Evolutionary conservation across 2,329 filamentous ascomycete species (phyloP).

Genomic region (Coniochaeta prunicola): DNA sequence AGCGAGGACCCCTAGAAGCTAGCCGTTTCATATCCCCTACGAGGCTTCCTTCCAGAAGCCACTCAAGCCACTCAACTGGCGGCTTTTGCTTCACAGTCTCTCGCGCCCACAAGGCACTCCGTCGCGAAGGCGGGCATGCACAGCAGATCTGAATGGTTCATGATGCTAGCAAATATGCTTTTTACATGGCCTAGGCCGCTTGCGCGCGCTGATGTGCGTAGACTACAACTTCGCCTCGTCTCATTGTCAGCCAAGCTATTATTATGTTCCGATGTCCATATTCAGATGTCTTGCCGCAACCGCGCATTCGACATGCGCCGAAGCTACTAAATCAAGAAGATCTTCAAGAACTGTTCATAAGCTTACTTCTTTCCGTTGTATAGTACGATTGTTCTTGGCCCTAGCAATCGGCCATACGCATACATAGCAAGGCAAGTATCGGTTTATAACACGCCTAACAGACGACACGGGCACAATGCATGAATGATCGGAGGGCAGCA

Average conservation of each 20-base stretch:
- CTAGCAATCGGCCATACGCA: no score
- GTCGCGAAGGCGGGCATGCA: not conserved
- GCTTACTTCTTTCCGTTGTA: no score
- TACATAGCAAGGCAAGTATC: no score
- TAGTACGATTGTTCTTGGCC: no score
- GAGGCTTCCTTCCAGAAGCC: not conserved
- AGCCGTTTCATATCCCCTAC: not conserved
- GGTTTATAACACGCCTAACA: no score
- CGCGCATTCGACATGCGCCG: no score
- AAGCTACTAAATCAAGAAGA: no score
- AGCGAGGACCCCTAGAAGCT: not conserved
- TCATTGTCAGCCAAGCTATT: not conserved
- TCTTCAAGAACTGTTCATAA: no score
- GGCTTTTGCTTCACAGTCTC: not conserved
- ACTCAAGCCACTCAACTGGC: conserved; percentile 1
- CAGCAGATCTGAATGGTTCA: not conserved
- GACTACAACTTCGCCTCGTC: not conserved
- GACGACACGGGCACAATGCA: no score
- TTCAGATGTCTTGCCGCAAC: no score
- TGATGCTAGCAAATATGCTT: not conserved
- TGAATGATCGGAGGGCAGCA: not conserved
- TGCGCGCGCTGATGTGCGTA: not conserved
- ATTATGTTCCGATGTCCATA: no score
- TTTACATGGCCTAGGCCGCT: not conserved
- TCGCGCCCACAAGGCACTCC: not conserved